These are phyloP conservation scores for Serendipita indica DNA, from an alignment of 768 basidiomycete species.

Conservation along the genomic window DNA sequence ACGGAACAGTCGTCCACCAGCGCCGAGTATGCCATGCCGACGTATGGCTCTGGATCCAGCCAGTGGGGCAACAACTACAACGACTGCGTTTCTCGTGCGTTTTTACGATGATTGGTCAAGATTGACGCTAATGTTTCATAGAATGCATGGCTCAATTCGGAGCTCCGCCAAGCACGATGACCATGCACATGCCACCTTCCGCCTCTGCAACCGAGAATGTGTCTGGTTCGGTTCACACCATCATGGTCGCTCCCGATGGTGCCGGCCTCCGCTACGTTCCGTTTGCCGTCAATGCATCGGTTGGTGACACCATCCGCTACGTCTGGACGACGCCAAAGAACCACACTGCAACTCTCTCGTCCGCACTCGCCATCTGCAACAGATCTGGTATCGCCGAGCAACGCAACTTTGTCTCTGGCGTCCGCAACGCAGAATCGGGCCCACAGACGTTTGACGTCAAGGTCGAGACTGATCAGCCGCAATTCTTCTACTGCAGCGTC, in stretches of 20 bases:
- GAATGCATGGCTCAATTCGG: constrained; percentile 6
- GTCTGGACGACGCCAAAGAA: constrained; percentile 56
- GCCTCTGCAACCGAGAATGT: not conserved
- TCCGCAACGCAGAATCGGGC: constrained; percentile 42
- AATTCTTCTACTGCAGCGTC: constrained; percentile 61
- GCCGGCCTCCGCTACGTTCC: constrained; percentile 47
- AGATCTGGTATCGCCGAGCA: constrained; percentile 32
- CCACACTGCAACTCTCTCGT: constrained; percentile 75
- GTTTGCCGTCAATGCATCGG: constrained; percentile 57
- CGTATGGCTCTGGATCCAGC: not conserved
- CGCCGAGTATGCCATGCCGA: not conserved
- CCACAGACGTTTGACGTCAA: constrained; percentile 35
- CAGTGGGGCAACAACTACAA: not conserved
- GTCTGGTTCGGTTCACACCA: not conserved
- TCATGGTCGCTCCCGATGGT: constrained; percentile 1
- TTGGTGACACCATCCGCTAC: constrained; percentile 63
- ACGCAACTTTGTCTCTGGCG: constrained; percentile 46
- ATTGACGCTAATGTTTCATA: not conserved
- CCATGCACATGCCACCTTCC: not conserved
- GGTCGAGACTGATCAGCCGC: constrained; percentile 57
- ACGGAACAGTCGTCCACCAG: not conserved
- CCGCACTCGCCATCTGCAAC: constrained; percentile 56
- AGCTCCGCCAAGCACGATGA: not conserved
- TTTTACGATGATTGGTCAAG: not conserved
- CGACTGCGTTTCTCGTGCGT: constrained; percentile 3